Evolutionary conservation across 306 rosid species (phyloP).

Genomic region (Sophora flavescens): DNA sequence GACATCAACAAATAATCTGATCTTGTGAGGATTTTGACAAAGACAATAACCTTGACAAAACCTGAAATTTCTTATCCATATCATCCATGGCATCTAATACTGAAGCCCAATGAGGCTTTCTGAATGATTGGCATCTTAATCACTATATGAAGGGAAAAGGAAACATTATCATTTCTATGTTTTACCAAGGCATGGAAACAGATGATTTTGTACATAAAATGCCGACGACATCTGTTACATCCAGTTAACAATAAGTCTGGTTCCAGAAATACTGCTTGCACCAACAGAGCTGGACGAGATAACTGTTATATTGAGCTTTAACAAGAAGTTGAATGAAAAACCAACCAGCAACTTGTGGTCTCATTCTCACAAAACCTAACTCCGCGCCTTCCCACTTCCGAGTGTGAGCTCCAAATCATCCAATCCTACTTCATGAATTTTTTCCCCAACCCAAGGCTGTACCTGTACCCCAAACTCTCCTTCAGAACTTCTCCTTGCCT

Average conservation of each 20-base stretch:
- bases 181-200: conserved; percentile 30
- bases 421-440: conserved; percentile 81
- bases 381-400: conserved; percentile 67
- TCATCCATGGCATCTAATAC: conserved; percentile 21
- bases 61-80: conserved; percentile 31
- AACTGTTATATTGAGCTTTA: conserved; percentile 41
- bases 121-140: conserved; percentile 21
- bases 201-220: conserved; percentile 37
- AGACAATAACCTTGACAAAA: conserved; percentile 32
- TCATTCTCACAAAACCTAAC: conserved; percentile 45
- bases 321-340: conserved; percentile 47
- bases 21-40: conserved; percentile 23
- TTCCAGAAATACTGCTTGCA: conserved; percentile 38
- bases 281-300: conserved; percentile 21
- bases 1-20: conserved; percentile 40
- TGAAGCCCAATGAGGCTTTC: conserved; percentile 33
- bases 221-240: conserved; percentile 11
- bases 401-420: conserved; percentile 94
- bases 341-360: conserved; percentile 44
- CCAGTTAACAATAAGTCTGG: conserved; percentile 29
- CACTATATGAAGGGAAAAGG: conserved; percentile 2
- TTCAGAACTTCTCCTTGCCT: conserved; percentile 56
- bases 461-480: conserved; percentile 68
- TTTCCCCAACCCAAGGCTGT: conserved; percentile 93
- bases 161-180: conserved; percentile 19